Evolutionary conservation across 352 stramenopile genomes (phyloP).

Genomic region (Achlya hypogyna): DNA sequence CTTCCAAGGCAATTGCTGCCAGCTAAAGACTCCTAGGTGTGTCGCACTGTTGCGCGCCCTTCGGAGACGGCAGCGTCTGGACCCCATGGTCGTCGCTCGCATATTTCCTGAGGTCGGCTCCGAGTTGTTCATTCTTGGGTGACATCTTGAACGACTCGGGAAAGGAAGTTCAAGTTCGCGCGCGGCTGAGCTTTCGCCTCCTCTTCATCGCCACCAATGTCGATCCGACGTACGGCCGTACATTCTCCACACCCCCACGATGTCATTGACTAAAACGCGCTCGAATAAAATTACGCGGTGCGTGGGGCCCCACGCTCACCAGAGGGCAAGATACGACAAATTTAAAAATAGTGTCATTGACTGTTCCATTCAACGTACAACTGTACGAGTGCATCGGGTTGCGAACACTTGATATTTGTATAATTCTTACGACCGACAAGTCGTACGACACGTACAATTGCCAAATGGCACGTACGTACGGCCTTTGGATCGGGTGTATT

Average conservation of each 20-base stretch:
- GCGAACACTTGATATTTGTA: background rate
- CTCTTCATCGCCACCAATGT: background rate
- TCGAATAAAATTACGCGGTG: background rate
- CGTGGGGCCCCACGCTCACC: background rate
- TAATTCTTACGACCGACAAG: background rate
- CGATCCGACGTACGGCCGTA: background rate
- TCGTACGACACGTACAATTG: background rate
- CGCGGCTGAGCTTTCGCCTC: background rate
- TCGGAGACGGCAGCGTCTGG: no score
- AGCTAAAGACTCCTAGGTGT: no score
- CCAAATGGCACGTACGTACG: background rate
- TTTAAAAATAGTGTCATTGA: constrained; percentile 8
- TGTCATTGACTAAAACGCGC: constrained; percentile 3
- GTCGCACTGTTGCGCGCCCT: no score
- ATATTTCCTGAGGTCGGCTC: background rate
- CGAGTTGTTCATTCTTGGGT: background rate
- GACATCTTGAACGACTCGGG: background rate
- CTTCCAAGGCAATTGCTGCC: no score
- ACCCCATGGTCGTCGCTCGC: no score
- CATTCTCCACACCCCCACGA: background rate
- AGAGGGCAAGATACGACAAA: background rate
- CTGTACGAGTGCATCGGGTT: no score
- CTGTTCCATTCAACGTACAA: background rate
- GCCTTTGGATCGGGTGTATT: constrained; percentile 4
- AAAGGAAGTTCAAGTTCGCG: constrained; percentile 8